These are phyloP conservation scores for Vachellia pachyceras DNA, from an alignment of 306 rosid species.

Conservation along the genomic window DNA sequence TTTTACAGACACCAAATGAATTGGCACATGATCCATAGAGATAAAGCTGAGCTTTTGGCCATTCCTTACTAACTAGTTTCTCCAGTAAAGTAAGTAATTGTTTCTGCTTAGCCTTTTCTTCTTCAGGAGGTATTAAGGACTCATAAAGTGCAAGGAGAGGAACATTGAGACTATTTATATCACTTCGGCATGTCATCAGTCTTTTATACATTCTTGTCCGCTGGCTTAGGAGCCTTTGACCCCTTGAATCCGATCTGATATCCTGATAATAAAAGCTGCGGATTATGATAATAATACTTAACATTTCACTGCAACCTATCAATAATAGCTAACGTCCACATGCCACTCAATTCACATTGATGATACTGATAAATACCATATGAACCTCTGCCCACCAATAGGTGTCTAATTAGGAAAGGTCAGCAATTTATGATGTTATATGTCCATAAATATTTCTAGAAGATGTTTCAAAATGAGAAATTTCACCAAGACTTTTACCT, in stretches of 20 bases:
- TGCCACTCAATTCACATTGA: conserved; percentile 13
- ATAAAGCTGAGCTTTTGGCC: conserved; percentile 83
- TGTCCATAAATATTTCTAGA: neutral
- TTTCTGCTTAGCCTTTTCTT: conserved; percentile 84
- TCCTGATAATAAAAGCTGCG: conserved; percentile 60
- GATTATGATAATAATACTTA: conserved; percentile 38
- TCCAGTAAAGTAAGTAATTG: conserved; percentile 69
- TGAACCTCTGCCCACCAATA: conserved; percentile 12
- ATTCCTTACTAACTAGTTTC: conserved; percentile 69
- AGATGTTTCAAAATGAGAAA: conserved; percentile 15
- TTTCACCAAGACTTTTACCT: neutral
- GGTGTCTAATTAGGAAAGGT: neutral
- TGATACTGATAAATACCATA: conserved; percentile 12
- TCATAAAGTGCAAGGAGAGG: conserved; percentile 72
- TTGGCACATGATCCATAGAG: conserved; percentile 96
- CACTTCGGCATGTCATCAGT: conserved; percentile 68
- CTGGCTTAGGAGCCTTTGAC: conserved; percentile 67
- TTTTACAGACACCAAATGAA: conserved; percentile 91
- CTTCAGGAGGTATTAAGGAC: conserved; percentile 82
- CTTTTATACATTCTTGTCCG: conserved; percentile 64
- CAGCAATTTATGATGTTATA: neutral
- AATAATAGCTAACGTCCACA: conserved; percentile 29
- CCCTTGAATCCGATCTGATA: conserved; percentile 78
- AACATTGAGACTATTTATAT: conserved; percentile 64
- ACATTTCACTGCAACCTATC: conserved; percentile 25